Conservation (phyloP, 345 rosid genomes). For the Camelina sativa region DNA sequence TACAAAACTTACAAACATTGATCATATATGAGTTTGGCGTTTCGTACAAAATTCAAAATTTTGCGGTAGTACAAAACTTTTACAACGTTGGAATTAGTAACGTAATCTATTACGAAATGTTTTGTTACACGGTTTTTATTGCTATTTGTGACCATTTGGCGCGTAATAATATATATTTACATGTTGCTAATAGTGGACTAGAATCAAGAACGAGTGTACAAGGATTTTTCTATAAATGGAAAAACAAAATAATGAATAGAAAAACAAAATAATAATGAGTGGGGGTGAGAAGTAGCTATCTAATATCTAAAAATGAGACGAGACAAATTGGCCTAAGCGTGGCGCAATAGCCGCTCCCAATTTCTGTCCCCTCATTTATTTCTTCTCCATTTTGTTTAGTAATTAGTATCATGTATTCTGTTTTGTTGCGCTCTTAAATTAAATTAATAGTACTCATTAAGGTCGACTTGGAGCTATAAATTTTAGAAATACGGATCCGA, state of each 20-base stretch:
- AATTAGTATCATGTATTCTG: too few species aligned
- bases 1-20: too few species aligned
- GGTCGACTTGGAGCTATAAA: background rate
- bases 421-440: background rate
- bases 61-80: too few species aligned
- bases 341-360: slow-evolving; percentile 52
- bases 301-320: slow-evolving; percentile 45
- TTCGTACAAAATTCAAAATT: too few species aligned
- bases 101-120: background rate
- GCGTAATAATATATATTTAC: background rate
- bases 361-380: slow-evolving; percentile 59
- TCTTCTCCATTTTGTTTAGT: background rate
- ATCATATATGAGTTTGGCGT: too few species aligned
- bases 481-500: background rate
- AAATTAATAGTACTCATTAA: background rate
- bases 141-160: background rate
- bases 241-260: slow-evolving; percentile 8
- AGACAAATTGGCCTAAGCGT: slow-evolving; percentile 58
- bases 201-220: background rate
- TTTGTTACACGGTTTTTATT: background rate
- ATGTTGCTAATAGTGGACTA: background rate
- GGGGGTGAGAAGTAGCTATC: slow-evolving; percentile 42
- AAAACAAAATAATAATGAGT: background rate
- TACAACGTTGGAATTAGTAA: too few species aligned
- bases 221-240: background rate